A percentile compares a stretch with the other conserved stretches of the same genome.
Conservation (phyloP, 2,329 filamentous ascomycete species). For the Fusarium sororula region DNA sequence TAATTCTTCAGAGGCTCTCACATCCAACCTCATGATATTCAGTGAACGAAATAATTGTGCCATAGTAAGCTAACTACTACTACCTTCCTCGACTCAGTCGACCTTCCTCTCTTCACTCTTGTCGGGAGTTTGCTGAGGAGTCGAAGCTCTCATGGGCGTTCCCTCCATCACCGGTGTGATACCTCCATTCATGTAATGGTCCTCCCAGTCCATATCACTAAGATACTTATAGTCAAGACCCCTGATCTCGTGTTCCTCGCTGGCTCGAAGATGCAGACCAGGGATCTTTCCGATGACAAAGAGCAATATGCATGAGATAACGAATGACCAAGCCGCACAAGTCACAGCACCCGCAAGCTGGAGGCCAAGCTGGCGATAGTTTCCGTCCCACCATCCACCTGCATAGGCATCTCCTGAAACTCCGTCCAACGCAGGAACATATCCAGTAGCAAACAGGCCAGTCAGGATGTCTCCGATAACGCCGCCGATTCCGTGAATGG, state of each 20-base stretch:
- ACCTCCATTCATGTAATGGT: conserved; percentile 26
- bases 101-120: conserved; percentile 20
- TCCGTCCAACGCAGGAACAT: conserved; percentile 62
- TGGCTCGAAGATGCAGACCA: conserved; percentile 63
- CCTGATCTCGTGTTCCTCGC: conserved; percentile 62
- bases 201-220: conserved; percentile 41
- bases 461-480: conserved; percentile 66
- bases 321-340: conserved; percentile 64
- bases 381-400: conserved; percentile 61
- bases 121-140: conserved; percentile 1
- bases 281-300: conserved; percentile 67
- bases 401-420: conserved; percentile 52
- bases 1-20: neutral
- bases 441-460: conserved; percentile 63
- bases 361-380: conserved; percentile 64
- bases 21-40: neutral
- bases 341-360: conserved; percentile 67
- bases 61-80: neutral
- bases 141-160: conserved; percentile 1
- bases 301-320: conserved; percentile 61
- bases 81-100: neutral
- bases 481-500: conserved; percentile 68
- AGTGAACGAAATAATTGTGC: neutral
- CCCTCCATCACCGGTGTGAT: conserved; percentile 32
- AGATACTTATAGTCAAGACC: conserved; percentile 57